A percentile compares a stretch with the other conserved stretches of the same genome.
phyloP scores from a whole-genome alignment of 305 asterid genomes.

The Rubia balearica region DNA sequence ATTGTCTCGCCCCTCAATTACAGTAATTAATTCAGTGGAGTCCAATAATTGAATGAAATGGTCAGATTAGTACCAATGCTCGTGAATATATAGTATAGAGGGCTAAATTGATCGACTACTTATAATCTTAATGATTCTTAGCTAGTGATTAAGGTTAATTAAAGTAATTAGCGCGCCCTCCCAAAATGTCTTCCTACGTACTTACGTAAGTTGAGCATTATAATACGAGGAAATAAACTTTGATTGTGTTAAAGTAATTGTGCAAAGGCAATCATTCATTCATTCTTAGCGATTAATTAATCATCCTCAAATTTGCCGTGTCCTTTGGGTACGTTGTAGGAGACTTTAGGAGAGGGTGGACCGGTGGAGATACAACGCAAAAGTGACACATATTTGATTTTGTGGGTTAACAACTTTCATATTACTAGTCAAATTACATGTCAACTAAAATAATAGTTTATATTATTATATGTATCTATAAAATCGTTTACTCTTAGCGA shows the following conservation, averaged over 20 bases:
- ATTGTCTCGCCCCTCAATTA: neutral
- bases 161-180: neutral
- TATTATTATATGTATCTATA: too few species aligned
- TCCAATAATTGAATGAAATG: neutral
- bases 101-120: neutral
- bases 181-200: neutral
- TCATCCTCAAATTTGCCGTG: constrained; percentile 7
- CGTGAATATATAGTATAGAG: neutral
- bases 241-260: neutral
- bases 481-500: too few species aligned
- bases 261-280: neutral
- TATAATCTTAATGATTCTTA: neutral
- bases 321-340: neutral
- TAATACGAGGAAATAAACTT: neutral
- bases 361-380: neutral
- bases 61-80: neutral
- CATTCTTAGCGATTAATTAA: neutral
- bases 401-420: neutral
- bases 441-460: too few species aligned
- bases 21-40: neutral
- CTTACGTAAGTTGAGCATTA: neutral
- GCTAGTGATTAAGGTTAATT: neutral
- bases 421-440: too few species aligned
- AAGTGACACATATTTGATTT: neutral
- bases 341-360: neutral